These are phyloP conservation scores for Coprinopsis cinerea DNA, from an alignment of 768 basidiomycete species.

Conservation along the genomic window DNA sequence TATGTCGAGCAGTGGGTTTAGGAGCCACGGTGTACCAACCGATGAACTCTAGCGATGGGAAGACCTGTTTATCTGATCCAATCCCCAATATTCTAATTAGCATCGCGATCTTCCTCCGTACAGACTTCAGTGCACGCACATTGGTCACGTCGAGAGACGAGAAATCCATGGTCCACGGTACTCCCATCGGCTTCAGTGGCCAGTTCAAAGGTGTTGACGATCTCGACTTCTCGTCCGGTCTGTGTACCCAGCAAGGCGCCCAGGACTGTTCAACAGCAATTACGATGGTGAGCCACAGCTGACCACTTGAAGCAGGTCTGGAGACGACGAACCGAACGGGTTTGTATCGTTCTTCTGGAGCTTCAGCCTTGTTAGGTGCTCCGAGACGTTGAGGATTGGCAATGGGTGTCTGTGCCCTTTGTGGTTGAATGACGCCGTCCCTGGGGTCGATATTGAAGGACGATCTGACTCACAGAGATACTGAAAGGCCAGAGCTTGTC, in stretches of 20 bases:
- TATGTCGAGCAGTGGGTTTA: conserved; percentile 69
- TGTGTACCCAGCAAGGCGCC: conserved; percentile 94
- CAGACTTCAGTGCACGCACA: conserved; percentile 45
- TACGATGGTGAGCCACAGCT: conserved; percentile 4
- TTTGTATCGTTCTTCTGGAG: conserved; percentile 57
- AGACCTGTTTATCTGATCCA: conserved; percentile 88
- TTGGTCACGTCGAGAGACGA: conserved; percentile 80
- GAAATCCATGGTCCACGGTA: conserved; percentile 74
- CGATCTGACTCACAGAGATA: conserved; percentile 55
- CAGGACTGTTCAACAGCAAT: conserved; percentile 49
- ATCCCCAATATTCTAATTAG: too few relatives aligned
- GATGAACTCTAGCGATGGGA: conserved; percentile 94
- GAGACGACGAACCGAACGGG: conserved; percentile 56
- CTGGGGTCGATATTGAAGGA: not conserved
- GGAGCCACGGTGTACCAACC: conserved; percentile 94
- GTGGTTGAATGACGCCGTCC: conserved; percentile 13
- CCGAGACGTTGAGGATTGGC: conserved; percentile 94
- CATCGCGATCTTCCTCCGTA: too few relatives aligned
- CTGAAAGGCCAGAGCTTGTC: conserved; percentile 65
- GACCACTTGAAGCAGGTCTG: conserved; percentile 1
- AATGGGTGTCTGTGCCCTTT: conserved; percentile 72
- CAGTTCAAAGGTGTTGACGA: conserved; percentile 95
- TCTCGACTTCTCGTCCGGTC: conserved; percentile 91
- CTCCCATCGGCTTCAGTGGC: conserved; percentile 54
- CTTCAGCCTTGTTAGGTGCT: conserved; percentile 83